These are phyloP conservation scores for Fraxinus floribunda DNA, from an alignment of 305 asterid genomes.

Conservation along the genomic window DNA sequence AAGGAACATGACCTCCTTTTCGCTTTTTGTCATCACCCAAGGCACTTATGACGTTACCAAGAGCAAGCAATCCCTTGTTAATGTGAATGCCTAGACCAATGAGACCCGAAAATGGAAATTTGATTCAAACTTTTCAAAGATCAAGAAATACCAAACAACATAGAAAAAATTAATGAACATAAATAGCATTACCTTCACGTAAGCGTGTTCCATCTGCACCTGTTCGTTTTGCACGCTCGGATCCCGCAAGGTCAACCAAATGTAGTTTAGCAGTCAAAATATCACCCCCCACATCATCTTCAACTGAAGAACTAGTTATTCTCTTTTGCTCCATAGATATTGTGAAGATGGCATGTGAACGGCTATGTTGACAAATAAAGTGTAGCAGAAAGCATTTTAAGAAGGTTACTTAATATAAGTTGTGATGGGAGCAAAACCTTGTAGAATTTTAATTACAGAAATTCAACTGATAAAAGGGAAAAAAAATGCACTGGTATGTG, in stretches of 20 bases:
- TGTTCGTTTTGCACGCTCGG: constrained; percentile 94
- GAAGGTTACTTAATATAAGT: constrained; percentile 10
- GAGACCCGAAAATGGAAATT: constrained; percentile 11
- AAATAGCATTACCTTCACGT: constrained; percentile 71
- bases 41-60: constrained; percentile 96
- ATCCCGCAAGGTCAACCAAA: constrained; percentile 95
- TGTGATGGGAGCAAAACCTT: neutral
- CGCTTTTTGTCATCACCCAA: constrained; percentile 93
- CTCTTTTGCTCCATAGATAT: constrained; percentile 88
- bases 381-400: constrained; percentile 9
- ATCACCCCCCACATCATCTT: constrained; percentile 72
- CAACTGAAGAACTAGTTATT: constrained; percentile 35
- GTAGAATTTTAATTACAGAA: neutral
- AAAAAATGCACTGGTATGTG: neutral
- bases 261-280: constrained; percentile 89
- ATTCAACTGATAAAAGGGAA: neutral
- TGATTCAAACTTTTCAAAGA: constrained; percentile 9
- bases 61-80: constrained; percentile 89
- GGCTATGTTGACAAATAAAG: constrained; percentile 40
- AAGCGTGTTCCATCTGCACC: constrained; percentile 92
- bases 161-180: constrained; percentile 8
- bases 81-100: constrained; percentile 79
- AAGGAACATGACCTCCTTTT: constrained; percentile 96
- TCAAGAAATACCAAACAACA: neutral
- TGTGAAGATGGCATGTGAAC: constrained; percentile 98